These are phyloP conservation scores for Exophiala xenobiotica DNA, from an alignment of 2,329 filamentous ascomycete genomes.

Conservation along the genomic window DNA sequence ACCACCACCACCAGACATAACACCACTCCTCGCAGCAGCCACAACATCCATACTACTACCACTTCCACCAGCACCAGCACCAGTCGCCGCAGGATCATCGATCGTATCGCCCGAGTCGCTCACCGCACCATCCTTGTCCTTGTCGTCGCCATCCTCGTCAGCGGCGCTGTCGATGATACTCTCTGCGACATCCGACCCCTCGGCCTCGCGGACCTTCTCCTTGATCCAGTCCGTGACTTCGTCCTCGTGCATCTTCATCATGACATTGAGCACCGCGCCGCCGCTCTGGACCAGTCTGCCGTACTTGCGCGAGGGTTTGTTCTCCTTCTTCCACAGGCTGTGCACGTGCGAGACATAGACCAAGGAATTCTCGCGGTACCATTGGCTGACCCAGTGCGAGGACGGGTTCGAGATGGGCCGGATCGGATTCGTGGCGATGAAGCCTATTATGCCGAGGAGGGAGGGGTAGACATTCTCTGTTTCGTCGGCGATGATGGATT, in stretches of 20 bases:
- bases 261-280: constrained; percentile 51
- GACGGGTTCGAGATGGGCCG: constrained; percentile 78
- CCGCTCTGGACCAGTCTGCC: constrained; percentile 52
- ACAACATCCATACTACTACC: background rate
- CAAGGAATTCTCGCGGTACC: constrained; percentile 80
- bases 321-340: constrained; percentile 70
- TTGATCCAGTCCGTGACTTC: constrained; percentile 51
- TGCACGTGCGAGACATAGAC: constrained; percentile 77
- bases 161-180: too few species aligned
- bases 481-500: too few species aligned
- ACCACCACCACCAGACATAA: background rate
- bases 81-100: constrained; percentile 7
- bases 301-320: constrained; percentile 58
- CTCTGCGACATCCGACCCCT: constrained; percentile 31
- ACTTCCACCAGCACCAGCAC: background rate
- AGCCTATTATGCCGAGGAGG: constrained; percentile 73
- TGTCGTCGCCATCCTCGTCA: constrained; percentile 6
- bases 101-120: constrained; percentile 28
- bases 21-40: background rate
- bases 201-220: constrained; percentile 34
- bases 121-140: constrained; percentile 36
- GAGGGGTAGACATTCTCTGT: constrained; percentile 61
- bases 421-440: constrained; percentile 72
- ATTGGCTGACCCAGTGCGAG: constrained; percentile 64
- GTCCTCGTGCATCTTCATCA: constrained; percentile 55